Base-by-base conservation (phyloP, 2,329 filamentous ascomycete genomes). In the Pseudogymnoascus sp. region DNA sequence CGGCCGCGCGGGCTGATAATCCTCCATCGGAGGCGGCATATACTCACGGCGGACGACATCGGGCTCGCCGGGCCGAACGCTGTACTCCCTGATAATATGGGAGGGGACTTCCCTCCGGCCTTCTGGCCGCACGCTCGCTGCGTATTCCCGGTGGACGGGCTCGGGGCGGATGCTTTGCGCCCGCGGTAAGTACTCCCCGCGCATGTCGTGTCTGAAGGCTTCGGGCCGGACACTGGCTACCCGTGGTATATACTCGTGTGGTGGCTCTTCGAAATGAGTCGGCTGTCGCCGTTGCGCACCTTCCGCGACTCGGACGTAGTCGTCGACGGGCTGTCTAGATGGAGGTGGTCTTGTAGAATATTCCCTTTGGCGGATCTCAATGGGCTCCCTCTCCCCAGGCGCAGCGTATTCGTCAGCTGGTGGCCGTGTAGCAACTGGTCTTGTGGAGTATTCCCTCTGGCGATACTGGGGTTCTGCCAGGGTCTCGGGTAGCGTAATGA, bases 401-500 rank as follows among this genome's bases (percentile, higher is more conserved):
- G 79, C 78, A 21, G 81, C 71, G 67, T 82, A 83, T 9, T 82
- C 81, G 62, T 76, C 75, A 35, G 72, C 72, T 2, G 77, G 73
- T 2, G 74, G 74, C 4, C 70, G 73, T 64, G 78, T 74, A 10
- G 64, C 42, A 26, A 15, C 65, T 62, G 79, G 83, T 38, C 79
- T 83, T 66, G 75, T 74, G 4, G 84, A 82, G 67, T 84, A 83
- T 67, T 88, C 86, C 62, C 83, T 77, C 66, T 83, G 80, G 15
- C 82, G 80, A 65, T 83, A 84, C 29, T 79, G 75, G 15, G 65
- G 67, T 5, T 84, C 81, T 26, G 78, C 70, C 60, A 79, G 75
- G 61, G 79, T 83, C 65, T 89, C 87, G 1, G 85, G 82, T 65
- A 88, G 83, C 10, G 86, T 86, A 21, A 90, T 76, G 46, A 87